Conservation (phyloP, 1,284 basidiomycete genomes). For the Boletellus deceptivus region DNA sequence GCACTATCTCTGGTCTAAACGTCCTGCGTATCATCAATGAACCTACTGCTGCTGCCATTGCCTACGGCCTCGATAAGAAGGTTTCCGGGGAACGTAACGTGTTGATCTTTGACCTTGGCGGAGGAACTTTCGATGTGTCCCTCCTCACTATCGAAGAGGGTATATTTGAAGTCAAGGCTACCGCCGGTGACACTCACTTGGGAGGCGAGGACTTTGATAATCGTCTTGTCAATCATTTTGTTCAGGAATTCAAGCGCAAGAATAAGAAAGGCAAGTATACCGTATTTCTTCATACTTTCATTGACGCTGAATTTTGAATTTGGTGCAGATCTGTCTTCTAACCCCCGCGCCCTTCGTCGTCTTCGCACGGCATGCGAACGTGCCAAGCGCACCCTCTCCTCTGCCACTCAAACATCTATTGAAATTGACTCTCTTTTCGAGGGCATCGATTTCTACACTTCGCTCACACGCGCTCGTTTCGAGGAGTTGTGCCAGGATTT, state of each 20-base stretch:
- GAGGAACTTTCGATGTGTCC: conserved; percentile 99
- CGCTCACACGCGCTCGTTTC: conserved; percentile 97
- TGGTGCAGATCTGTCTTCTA: conserved; percentile 74
- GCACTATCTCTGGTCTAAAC: conserved; percentile 86
- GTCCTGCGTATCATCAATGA: conserved; percentile 97
- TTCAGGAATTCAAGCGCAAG: conserved; percentile 98
- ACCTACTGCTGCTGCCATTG: conserved; percentile 93
- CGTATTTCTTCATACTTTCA: background rate
- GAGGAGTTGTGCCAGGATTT: conserved; percentile 64
- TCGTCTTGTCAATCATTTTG: conserved; percentile 38
- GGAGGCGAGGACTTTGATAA: conserved; percentile 99
- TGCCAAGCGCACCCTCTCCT: conserved; percentile 98
- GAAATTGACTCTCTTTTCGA: conserved; percentile 98
- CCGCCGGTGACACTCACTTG: conserved; percentile 97
- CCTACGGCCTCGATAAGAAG: conserved; percentile 93
- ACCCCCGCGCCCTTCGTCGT: conserved; percentile 95
- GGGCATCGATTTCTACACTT: conserved; percentile 98
- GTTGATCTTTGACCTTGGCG: conserved; percentile 97
- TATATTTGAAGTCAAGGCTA: conserved; percentile 99
- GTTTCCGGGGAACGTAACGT: conserved; percentile 86
- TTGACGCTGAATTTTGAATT: conserved; percentile 28
- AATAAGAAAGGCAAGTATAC: conserved; percentile 82
- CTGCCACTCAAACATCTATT: conserved; percentile 93
- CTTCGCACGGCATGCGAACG: conserved; percentile 97
- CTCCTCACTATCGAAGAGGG: conserved; percentile 97